A percentile compares a stretch with the other conserved stretches of the same genome.
These are phyloP conservation scores for Coprinopsis cinerea DNA, from an alignment of 768 basidiomycete species.

Conservation along the genomic window DNA sequence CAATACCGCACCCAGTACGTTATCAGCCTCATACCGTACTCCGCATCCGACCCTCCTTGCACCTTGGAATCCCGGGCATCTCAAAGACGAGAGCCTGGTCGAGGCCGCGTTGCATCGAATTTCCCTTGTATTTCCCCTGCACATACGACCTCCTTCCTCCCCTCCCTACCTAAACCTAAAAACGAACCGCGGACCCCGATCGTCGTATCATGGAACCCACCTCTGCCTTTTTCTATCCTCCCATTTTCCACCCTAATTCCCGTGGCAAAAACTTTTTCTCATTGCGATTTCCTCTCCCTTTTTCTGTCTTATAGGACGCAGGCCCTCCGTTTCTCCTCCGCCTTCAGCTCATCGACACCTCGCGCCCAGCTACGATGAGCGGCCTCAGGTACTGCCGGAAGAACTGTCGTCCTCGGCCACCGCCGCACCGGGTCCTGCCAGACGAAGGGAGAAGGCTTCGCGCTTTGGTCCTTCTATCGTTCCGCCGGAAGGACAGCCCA, in stretches of 20 bases:
- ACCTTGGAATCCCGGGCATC: conserved; percentile 9
- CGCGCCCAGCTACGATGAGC: neutral
- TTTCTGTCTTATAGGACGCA: conserved; percentile 11
- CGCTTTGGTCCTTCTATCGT: conserved; percentile 1
- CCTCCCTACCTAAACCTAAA: conserved; percentile 1
- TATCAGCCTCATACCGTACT: conserved; percentile 47
- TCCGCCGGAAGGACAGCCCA: neutral
- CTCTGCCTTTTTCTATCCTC: conserved; percentile 11
- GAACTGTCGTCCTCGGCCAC: neutral
- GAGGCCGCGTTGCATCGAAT: conserved; percentile 8
- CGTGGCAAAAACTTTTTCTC: conserved; percentile 14
- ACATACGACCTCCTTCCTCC: conserved; percentile 8
- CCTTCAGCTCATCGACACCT: conserved; percentile 1
- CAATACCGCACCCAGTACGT: conserved; percentile 52
- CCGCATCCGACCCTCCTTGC: conserved; percentile 17
- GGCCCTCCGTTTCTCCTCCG: conserved; percentile 1
- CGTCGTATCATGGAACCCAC: conserved; percentile 2
- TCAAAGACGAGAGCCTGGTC: conserved; percentile 11
- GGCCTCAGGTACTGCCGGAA: neutral
- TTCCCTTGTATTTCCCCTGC: conserved; percentile 10
- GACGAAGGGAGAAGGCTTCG: conserved; percentile 1
- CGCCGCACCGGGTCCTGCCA: neutral
- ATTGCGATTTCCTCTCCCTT: conserved; percentile 7
- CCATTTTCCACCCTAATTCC: conserved; percentile 8
- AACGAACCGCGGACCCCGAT: conserved; percentile 10